Evolutionary conservation across 805 yeast species (phyloP), one percentile per base, ranked within the genome.

Genomic region (Kuraishia cidri): DNA sequence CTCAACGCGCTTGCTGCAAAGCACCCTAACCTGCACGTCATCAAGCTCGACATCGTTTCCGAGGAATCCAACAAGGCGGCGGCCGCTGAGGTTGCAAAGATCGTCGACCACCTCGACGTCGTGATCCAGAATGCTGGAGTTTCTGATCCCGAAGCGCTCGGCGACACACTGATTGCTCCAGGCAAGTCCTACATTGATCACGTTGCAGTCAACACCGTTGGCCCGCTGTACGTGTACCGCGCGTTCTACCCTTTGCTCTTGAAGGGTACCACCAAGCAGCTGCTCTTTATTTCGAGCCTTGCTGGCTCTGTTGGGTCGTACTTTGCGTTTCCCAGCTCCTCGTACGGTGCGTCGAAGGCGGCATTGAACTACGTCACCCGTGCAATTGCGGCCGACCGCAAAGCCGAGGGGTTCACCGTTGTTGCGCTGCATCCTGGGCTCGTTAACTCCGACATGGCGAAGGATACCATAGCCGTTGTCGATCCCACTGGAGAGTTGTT

Each of bases 361-460:
- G 65, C 61, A 2, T 38, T 60, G 37, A 59, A 61, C 47, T 52
- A 46, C 42, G 36, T 52, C 13, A 44, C 43, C n/a, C 46, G 40
- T 24, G 49, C 49, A 14, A 24, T 60, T 25, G 39, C 52, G 24
- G 7, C 16, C 23, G 62, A 60, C 32, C 14, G n/a, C 19, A 37
- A 33, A 8, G 26, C 29, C 1, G 56, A 56, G n/a, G 47, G 43
- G 1, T 48, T 48, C 43, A 50, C 44, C 7, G 46, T 54, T 26
- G 39, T 58, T 16, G 41, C 60, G 8, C n/a, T 60, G 10, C 61
- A 59, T 33, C 71, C 71, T 1, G 69, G 69, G 23, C 23, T 49
- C 11, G 66, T 64, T 10, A n/a, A 35, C 7, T 56, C 60, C 19
- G 66, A 62, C 30, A 49, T 53, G 54, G 54, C 27, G 13, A n/a